Conservation (phyloP, 257 asterid species). For the Salvia rosmarinus region DNA sequence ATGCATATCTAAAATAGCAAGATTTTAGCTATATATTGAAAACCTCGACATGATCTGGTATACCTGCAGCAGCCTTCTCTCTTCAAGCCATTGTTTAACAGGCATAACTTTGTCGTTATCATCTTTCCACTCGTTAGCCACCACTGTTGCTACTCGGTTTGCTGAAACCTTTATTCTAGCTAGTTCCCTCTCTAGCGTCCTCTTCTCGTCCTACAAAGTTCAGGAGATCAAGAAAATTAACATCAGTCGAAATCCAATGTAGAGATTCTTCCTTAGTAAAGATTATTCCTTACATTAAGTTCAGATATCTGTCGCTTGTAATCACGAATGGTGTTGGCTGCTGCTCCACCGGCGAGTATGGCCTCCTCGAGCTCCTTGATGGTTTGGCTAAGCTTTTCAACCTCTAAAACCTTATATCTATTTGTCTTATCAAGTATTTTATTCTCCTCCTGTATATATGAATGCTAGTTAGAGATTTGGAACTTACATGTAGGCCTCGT, state of each 20-base stretch:
- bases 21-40: background rate
- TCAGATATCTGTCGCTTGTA: conserved; percentile 67
- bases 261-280: background rate
- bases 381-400: conserved; percentile 82
- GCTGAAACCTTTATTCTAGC: conserved; percentile 86
- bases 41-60: background rate
- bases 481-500: background rate
- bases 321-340: conserved; percentile 74
- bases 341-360: conserved; percentile 80
- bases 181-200: conserved; percentile 85
- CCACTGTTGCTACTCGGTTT: conserved; percentile 70
- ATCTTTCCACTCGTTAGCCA: conserved; percentile 97
- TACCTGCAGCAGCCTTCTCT: conserved; percentile 82
- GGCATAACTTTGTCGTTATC: conserved; percentile 93
- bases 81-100: conserved; percentile 93
- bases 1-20: conserved; percentile 2
- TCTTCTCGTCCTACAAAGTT: conserved; percentile 71
- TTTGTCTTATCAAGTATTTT: conserved; percentile 77
- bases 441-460: conserved; percentile 68
- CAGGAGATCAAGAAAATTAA: conserved; percentile 3
- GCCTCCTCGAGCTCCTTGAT: conserved; percentile 84
- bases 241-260: conserved; percentile 15
- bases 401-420: conserved; percentile 76
- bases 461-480: conserved; percentile 8
- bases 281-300: conserved; percentile 58